Percentiles rank a stretch among this genome's conserved stretches.
These are phyloP conservation scores for Sugiyamaella paludigena DNA, from an alignment of 1,139 yeast species.

Conservation along the genomic window DNA sequence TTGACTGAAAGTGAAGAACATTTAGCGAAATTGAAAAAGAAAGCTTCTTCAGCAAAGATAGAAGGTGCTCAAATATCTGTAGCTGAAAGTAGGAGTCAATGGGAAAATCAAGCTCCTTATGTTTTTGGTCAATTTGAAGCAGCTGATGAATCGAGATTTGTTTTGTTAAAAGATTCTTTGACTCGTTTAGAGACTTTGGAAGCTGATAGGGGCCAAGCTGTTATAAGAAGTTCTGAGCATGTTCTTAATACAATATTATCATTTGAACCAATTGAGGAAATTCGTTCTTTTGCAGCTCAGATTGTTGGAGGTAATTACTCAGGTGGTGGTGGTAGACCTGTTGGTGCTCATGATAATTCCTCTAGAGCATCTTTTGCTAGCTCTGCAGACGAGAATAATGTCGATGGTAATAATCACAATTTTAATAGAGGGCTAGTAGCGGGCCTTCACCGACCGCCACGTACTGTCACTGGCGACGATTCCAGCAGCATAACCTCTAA, in stretches of 20 bases:
- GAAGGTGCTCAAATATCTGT: conserved; percentile 28
- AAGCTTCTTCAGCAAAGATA: conserved; percentile 17
- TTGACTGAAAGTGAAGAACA: conserved; percentile 27
- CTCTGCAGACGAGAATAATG: not conserved
- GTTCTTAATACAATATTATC: conserved; percentile 64
- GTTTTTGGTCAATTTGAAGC: conserved; percentile 74
- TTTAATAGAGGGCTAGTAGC: conserved; percentile 11
- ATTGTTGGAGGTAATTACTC: conserved; percentile 26
- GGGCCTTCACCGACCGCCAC: conserved; percentile 7
- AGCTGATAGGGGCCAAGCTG: conserved; percentile 38
- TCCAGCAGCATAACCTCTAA: conserved; percentile 22
- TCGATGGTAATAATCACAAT: conserved; percentile 1
- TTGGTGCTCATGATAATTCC: not conserved
- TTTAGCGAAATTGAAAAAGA: conserved; percentile 24
- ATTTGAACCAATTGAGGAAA: conserved; percentile 58
- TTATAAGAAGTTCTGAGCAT: conserved; percentile 50
- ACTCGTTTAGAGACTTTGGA: conserved; percentile 64
- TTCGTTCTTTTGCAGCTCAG: conserved; percentile 54
- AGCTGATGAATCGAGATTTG: conserved; percentile 66
- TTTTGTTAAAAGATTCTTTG: conserved; percentile 64
- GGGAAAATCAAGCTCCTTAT: conserved; percentile 79
- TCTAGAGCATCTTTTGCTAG: conserved; percentile 1
- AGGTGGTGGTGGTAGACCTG: not conserved
- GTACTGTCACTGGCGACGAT: conserved; percentile 16
- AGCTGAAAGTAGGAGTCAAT: conserved; percentile 38